Percentiles rank a stretch among this genome's conserved stretches.
Evolutionary conservation across 306 rosid species (phyloP).

Genomic region (Acacia melanoxylon): DNA sequence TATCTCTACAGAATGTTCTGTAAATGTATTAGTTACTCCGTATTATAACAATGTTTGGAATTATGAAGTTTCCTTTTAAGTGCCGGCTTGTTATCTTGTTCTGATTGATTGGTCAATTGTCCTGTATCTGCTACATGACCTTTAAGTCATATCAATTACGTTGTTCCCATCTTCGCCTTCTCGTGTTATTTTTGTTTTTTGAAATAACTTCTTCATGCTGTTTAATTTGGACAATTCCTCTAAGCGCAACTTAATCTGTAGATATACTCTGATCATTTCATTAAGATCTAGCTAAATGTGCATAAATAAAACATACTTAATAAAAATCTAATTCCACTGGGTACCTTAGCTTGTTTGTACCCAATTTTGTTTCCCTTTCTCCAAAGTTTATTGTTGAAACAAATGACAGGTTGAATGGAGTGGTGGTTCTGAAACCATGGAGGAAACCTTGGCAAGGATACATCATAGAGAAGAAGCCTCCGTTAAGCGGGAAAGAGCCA

Average conservation of each 20-base stretch:
- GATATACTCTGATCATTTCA: background rate
- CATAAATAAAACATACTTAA: background rate
- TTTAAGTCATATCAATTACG: background rate
- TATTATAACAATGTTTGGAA: background rate
- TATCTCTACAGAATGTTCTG: background rate
- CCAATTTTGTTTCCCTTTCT: constrained; percentile 24
- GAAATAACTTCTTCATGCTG: background rate
- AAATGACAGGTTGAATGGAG: constrained; percentile 78
- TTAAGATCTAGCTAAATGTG: background rate
- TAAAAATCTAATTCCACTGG: background rate
- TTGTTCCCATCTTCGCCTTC: too few relatives aligned
- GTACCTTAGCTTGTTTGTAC: constrained; percentile 1
- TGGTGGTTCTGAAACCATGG: constrained; percentile 88
- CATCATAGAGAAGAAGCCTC: constrained; percentile 95
- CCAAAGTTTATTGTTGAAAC: constrained; percentile 23
- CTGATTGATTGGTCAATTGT: background rate
- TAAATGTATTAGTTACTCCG: background rate
- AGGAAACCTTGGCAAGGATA: constrained; percentile 70
- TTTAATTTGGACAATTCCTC: background rate
- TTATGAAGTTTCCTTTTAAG: background rate
- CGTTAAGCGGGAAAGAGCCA: constrained; percentile 83
- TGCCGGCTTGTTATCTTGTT: background rate
- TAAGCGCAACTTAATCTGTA: background rate
- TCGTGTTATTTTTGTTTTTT: too few relatives aligned
- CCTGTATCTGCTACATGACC: background rate